Evolutionary conservation across 2,329 filamentous ascomycete genomes (phyloP), one percentile per base, ranked within the genome.

Genomic region (Podosphaera xanthii): DNA sequence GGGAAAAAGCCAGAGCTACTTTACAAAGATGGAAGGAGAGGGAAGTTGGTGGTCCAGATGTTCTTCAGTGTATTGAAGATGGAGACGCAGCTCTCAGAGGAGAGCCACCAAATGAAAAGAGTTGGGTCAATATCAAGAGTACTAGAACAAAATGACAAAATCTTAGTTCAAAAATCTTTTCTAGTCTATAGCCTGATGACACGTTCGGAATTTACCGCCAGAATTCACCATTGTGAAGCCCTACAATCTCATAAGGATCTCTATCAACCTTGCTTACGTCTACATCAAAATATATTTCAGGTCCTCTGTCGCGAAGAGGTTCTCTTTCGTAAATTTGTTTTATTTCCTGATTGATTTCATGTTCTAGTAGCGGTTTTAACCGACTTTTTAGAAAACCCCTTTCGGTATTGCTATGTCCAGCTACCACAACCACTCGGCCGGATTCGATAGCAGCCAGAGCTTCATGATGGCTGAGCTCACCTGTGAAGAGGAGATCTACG

Each of bases 381-480:
- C 86, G 80, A 61, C 83, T 76, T 60, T 77, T 77, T 66, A 98
- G 71, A 68, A 91, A 98, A 0, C 81, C 83, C 42, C 92, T 76
- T 44, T 98, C 92, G 0, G 87, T 92, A 70, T 97, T 97, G 65
- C 86, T 91, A 70, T 98, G 92, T 66, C 95, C 94, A 55, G 94
- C 77, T 48, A 84, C 85, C 58, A 97, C 79, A 0, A 97, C 86
- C 59, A 82, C 84, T 63, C 83, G 83, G 1, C 90, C 90, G 60
- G 83, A 79, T 73, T 96, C 90, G 35, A 86, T 87, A 0, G 89
- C 87, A 46, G 86, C 81, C 60, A 98, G 77, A 2, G 91, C 89
- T 63, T 92, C 88, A 69, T 98, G 92, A 69, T 98, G 92, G 66
- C 81, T 86, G 75, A 97, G 80, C 73, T 98, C 92, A 1, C 92